These are phyloP conservation scores for Cladosporium velox DNA, from an alignment of 2,329 filamentous ascomycete genomes.

Conservation along the genomic window DNA sequence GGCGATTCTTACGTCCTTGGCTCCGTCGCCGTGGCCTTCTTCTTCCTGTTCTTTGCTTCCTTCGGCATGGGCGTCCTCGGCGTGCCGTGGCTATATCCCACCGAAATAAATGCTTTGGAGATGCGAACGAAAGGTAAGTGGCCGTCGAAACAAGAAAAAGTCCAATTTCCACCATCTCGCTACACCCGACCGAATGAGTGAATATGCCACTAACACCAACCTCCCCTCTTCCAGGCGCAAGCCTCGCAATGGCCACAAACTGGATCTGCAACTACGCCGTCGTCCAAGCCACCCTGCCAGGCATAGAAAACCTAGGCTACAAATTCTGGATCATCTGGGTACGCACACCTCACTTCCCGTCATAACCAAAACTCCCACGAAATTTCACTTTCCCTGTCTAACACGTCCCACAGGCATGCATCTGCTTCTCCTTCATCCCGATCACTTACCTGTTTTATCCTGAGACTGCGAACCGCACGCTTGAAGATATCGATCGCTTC, in stretches of 20 bases:
- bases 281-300: constrained; percentile 34
- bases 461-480: constrained; percentile 52
- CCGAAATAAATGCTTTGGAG: constrained; percentile 33
- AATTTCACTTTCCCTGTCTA: neutral
- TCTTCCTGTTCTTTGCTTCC: constrained; percentile 42
- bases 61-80: constrained; percentile 39
- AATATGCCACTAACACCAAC: neutral
- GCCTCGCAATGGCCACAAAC: constrained; percentile 49
- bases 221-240: constrained; percentile 6
- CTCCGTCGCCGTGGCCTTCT: constrained; percentile 52
- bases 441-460: constrained; percentile 56
- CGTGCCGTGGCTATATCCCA: constrained; percentile 52
- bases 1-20: constrained; percentile 48
- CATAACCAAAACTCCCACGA: neutral
- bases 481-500: constrained; percentile 44
- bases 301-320: constrained; percentile 50
- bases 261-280: constrained; percentile 46
- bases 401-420: constrained; percentile 37
- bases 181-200: neutral
- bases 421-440: constrained; percentile 56
- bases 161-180: neutral
- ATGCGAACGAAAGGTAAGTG: constrained; percentile 30
- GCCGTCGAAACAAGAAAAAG: neutral
- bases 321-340: constrained; percentile 58
- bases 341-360: neutral